These are phyloP conservation scores for Castanea mollissima DNA, from an alignment of 306 rosid species.

Conservation along the genomic window DNA sequence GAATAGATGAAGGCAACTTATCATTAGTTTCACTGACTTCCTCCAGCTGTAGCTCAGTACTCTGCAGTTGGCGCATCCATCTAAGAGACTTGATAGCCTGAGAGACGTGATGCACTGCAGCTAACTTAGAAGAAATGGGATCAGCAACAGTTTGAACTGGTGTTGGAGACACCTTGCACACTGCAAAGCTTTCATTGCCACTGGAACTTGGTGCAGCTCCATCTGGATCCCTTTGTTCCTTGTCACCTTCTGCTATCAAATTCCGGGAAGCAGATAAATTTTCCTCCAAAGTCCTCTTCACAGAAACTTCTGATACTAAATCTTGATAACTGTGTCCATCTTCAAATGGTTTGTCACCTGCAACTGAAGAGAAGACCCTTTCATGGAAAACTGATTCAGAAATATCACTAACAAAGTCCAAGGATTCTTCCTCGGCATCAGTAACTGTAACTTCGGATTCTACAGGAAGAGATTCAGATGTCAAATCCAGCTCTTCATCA, in stretches of 20 bases:
- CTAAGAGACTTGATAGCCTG: constrained; percentile 96
- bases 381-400: constrained; percentile 50
- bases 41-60: constrained; percentile 55
- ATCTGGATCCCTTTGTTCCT: constrained; percentile 36
- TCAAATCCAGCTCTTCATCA: constrained; percentile 72
- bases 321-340: constrained; percentile 36
- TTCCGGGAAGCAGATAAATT: constrained; percentile 36
- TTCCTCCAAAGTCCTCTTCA: constrained; percentile 48
- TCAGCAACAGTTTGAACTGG: constrained; percentile 81
- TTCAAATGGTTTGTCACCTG: constrained; percentile 38
- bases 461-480: constrained; percentile 59
- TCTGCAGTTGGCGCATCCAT: constrained; percentile 91
- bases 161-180: constrained; percentile 49
- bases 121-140: constrained; percentile 89
- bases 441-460: constrained; percentile 57
- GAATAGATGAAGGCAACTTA: constrained; percentile 46
- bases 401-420: constrained; percentile 48
- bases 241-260: constrained; percentile 36
- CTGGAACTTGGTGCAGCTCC: constrained; percentile 26
- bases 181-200: constrained; percentile 41
- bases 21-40: constrained; percentile 46
- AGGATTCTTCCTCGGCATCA: constrained; percentile 65
- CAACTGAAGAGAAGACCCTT: constrained; percentile 33
- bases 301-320: constrained; percentile 42
- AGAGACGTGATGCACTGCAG: constrained; percentile 96